Evolutionary conservation across 257 asterid genomes (phyloP).

Genomic region (Fraxinus quadrangulata): DNA sequence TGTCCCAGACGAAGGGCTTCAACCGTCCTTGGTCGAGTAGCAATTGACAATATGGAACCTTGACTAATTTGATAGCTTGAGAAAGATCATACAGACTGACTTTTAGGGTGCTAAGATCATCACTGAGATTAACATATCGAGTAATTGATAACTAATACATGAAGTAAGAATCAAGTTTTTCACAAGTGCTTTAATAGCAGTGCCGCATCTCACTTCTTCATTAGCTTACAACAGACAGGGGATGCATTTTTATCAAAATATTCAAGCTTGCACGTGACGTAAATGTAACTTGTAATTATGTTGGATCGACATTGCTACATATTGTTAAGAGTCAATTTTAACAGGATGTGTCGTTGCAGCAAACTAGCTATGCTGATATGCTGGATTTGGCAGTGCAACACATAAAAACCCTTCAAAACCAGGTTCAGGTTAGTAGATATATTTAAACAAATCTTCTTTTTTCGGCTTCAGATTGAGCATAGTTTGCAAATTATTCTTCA

Average conservation of each 20-base stretch:
- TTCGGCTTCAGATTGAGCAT: too few species aligned
- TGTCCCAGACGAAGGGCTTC: background rate
- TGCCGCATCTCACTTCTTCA: too few species aligned
- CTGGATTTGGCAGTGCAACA: slow-evolving; percentile 93
- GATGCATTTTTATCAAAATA: too few species aligned
- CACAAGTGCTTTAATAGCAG: too few species aligned
- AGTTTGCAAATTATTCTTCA: too few species aligned
- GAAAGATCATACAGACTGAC: background rate
- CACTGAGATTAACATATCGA: too few species aligned
- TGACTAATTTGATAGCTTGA: background rate
- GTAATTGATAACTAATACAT: too few species aligned
- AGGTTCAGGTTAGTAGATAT: slow-evolving; percentile 63
- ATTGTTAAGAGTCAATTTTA: background rate
- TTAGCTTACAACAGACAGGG: too few species aligned
- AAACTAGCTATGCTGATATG: slow-evolving; percentile 97
- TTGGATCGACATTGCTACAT: background rate
- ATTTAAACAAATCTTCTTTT: background rate
- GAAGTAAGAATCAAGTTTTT: too few species aligned
- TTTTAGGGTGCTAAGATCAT: too few species aligned
- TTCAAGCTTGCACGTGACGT: background rate
- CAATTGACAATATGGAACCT: too few species aligned
- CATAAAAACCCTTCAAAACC: slow-evolving; percentile 69
- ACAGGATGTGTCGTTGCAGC: slow-evolving; percentile 47
- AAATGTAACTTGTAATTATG: background rate
- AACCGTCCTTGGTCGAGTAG: too few species aligned